phyloP scores from a whole-genome alignment of 2,329 filamentous ascomycete species.

The Paraconiothyrium brasiliense region DNA sequence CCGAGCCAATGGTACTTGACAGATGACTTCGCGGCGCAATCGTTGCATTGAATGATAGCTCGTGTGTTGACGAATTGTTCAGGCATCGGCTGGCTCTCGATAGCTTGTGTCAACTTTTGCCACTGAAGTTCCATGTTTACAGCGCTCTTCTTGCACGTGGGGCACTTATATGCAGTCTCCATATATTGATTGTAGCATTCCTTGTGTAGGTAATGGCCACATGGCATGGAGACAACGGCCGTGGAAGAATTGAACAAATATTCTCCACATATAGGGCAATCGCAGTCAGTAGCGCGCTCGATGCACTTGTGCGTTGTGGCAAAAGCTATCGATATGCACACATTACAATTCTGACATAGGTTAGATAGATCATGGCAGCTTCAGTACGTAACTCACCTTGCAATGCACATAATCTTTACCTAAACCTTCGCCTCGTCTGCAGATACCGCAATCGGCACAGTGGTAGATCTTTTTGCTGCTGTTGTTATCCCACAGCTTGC shows the following conservation, averaged over 20 bases:
- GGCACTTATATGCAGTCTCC: slow-evolving; percentile 91
- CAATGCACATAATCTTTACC: slow-evolving; percentile 99
- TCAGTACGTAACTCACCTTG: slow-evolving; percentile 70
- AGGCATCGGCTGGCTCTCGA: slow-evolving; percentile 92
- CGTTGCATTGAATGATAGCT: slow-evolving; percentile 90
- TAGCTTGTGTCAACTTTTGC: slow-evolving; percentile 86
- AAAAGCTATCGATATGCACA: slow-evolving; percentile 90
- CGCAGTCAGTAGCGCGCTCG: slow-evolving; percentile 90
- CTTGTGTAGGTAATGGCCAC: slow-evolving; percentile 94
- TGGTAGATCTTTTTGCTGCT: slow-evolving; percentile 92
- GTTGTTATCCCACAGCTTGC: slow-evolving; percentile 97
- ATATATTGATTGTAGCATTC: slow-evolving; percentile 89
- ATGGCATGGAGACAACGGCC: slow-evolving; percentile 91
- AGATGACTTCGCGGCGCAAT: slow-evolving; percentile 87
- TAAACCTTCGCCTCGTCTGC: slow-evolving; percentile 85
- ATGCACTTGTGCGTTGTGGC: slow-evolving; percentile 90
- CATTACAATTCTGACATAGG: slow-evolving; percentile 70
- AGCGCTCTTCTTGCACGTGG: slow-evolving; percentile 95
- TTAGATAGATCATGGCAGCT: slow-evolving; percentile 30
- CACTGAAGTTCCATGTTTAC: slow-evolving; percentile 98
- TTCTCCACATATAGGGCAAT: slow-evolving; percentile 96
- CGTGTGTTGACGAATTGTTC: slow-evolving; percentile 79
- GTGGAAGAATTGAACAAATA: slow-evolving; percentile 94
- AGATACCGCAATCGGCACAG: slow-evolving; percentile 95
- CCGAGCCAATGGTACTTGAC: slow-evolving; percentile 95